phyloP scores from a whole-genome alignment of 208 protist genomes.

The Leishmania guyanensis region DNA sequence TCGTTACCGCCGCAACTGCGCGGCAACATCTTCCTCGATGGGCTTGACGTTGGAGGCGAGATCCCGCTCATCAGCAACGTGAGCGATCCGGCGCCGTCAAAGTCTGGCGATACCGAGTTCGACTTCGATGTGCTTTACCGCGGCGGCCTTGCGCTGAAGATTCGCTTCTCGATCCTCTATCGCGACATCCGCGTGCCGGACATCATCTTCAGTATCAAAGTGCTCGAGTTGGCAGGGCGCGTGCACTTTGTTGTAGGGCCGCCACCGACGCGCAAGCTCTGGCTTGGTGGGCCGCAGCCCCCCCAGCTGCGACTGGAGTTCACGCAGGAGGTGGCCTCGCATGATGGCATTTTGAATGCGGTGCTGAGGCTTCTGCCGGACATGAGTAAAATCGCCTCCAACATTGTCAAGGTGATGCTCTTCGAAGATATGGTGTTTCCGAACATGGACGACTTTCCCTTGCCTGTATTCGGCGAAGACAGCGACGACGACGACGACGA shows the following conservation, averaged over 20 bases:
- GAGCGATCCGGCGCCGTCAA: slow-evolving; percentile 48
- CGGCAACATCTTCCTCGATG: slow-evolving; percentile 70
- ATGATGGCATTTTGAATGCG: slow-evolving; percentile 68
- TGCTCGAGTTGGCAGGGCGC: slow-evolving; percentile 77
- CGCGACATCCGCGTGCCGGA: slow-evolving; percentile 67
- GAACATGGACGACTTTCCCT: slow-evolving; percentile 84
- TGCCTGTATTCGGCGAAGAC: slow-evolving; percentile 43
- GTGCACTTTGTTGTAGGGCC: slow-evolving; percentile 74
- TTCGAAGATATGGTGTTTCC: slow-evolving; percentile 89
- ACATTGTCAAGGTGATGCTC: slow-evolving; percentile 67
- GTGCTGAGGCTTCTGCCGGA: slow-evolving; percentile 75
- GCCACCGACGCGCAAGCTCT: slow-evolving; percentile 79
- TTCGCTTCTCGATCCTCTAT: slow-evolving; percentile 73
- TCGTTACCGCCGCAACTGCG: slow-evolving; percentile 60
- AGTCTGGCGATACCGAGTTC: slow-evolving; percentile 73
- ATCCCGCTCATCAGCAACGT: slow-evolving; percentile 76
- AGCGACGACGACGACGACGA: slow-evolving; percentile 30
- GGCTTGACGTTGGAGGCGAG: slow-evolving; percentile 73
- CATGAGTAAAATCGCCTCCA: slow-evolving; percentile 66
- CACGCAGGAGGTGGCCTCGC: slow-evolving; percentile 74
- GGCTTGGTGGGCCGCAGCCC: slow-evolving; percentile 52
- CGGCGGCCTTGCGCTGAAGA: slow-evolving; percentile 66
- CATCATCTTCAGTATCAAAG: slow-evolving; percentile 74
- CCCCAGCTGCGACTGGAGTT: slow-evolving; percentile 80
- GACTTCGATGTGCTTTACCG: slow-evolving; percentile 89